These are phyloP conservation scores for Tephrocybe sp. DNA, from an alignment of 768 basidiomycete genomes.

Conservation along the genomic window DNA sequence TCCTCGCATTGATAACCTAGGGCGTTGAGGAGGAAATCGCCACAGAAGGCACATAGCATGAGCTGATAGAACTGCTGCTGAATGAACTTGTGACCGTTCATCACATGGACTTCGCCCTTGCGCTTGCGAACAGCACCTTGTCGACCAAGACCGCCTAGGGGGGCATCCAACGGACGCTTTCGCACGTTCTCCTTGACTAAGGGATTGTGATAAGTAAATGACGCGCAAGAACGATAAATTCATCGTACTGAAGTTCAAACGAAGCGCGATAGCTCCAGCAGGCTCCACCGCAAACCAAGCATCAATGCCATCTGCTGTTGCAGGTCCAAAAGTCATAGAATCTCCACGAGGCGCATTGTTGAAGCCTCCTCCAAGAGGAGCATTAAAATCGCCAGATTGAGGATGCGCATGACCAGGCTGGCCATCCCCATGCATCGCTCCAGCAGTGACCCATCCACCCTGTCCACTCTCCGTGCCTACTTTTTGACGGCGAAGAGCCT, in stretches of 20 bases:
- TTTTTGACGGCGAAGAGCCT: slow-evolving; percentile 90
- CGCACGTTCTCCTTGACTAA: slow-evolving; percentile 97
- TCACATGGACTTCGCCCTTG: slow-evolving; percentile 97
- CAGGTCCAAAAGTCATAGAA: slow-evolving; percentile 33
- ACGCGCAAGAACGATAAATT: slow-evolving; percentile 9
- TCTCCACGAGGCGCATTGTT: slow-evolving; percentile 44
- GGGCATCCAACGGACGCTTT: slow-evolving; percentile 91
- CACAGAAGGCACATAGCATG: slow-evolving; percentile 97
- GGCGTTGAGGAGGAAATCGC: slow-evolving; percentile 96
- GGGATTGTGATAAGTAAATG: slow-evolving; percentile 12
- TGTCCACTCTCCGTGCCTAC: slow-evolving; percentile 84
- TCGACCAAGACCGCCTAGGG: slow-evolving; percentile 85
- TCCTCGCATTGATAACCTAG: slow-evolving; percentile 99
- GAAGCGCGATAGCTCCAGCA: slow-evolving; percentile 87
- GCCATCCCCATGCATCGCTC: slow-evolving; percentile 75
- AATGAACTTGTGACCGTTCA: slow-evolving; percentile 99
- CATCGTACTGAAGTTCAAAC: slow-evolving; percentile 87
- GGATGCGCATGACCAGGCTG: slow-evolving; percentile 32
- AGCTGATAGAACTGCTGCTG: slow-evolving; percentile 98
- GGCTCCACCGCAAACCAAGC: slow-evolving; percentile 98
- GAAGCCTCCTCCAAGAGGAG: slow-evolving; percentile 48
- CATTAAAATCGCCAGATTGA: slow-evolving; percentile 43
- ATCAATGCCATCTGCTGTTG: slow-evolving; percentile 77
- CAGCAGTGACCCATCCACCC: slow-evolving; percentile 94
- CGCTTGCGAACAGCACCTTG: slow-evolving; percentile 98